Evolutionary conservation across 2,329 filamentous ascomycete genomes (phyloP).

Genomic region (Cladosporium sp.): DNA sequence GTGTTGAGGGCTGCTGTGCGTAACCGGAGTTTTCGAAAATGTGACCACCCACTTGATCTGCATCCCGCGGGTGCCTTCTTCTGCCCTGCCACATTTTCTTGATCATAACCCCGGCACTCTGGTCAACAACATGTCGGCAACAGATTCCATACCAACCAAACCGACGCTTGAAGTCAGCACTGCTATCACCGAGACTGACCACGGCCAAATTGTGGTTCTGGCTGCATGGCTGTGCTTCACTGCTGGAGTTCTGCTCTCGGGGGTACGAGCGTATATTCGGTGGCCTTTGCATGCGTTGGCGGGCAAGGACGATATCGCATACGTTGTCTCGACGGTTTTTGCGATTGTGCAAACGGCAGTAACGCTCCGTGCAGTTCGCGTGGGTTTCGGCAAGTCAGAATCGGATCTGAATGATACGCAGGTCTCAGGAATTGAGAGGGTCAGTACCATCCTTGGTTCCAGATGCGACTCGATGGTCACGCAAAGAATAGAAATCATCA

Average conservation of each 20-base stretch:
- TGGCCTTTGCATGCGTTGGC: conserved; percentile 11
- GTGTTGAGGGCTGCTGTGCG: too few relatives aligned
- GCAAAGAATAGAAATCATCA: not conserved
- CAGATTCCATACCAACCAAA: too few relatives aligned
- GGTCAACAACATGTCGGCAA: too few relatives aligned
- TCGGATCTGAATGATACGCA: not conserved
- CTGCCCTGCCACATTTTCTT: not conserved
- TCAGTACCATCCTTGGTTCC: not conserved
- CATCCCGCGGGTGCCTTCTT: not conserved
- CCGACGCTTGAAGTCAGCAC: conserved; percentile 15
- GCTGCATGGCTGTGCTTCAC: conserved; percentile 16
- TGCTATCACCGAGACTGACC: conserved; percentile 15
- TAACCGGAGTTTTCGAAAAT: not conserved
- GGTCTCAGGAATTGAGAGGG: not conserved
- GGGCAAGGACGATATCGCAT: conserved; percentile 11
- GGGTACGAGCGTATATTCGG: conserved; percentile 10
- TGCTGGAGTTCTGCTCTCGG: conserved; percentile 10
- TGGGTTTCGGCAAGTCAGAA: conserved; percentile 6
- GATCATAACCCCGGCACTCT: not conserved
- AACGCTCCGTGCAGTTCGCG: not conserved
- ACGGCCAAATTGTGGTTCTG: conserved; percentile 15
- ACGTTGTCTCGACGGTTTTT: not conserved
- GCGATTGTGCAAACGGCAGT: conserved; percentile 8
- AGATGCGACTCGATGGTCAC: not conserved
- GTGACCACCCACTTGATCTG: not conserved